These are phyloP conservation scores for Gracilaria vermiculophylla DNA, from an alignment of 23 red algal species.

Conservation along the genomic window DNA sequence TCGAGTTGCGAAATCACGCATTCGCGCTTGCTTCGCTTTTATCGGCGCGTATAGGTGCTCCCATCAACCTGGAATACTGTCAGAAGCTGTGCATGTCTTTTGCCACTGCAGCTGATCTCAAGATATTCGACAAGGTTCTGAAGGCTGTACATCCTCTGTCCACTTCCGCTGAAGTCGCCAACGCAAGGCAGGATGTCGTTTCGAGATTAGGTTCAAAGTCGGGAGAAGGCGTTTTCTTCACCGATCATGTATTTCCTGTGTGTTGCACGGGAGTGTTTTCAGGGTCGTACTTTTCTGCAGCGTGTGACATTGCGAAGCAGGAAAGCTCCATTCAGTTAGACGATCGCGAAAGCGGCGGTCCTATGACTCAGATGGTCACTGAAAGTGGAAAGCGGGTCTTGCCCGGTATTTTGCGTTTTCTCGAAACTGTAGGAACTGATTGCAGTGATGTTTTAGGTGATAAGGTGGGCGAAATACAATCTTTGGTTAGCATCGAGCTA, in stretches of 20 bases:
- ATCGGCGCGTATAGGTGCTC: neutral
- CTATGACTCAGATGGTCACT: neutral
- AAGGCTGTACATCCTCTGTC: conserved; percentile 18
- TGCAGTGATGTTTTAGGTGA: neutral
- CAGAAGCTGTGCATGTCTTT: conserved; percentile 36
- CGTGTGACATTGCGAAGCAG: conserved; percentile 39
- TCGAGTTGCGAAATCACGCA: conserved; percentile 3
- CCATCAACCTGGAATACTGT: neutral
- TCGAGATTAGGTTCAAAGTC: conserved; percentile 60
- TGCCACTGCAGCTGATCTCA: conserved; percentile 36
- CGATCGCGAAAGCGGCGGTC: neutral
- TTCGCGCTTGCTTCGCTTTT: conserved; percentile 5
- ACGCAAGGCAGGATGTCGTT: conserved; percentile 29
- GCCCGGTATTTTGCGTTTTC: conserved; percentile 40
- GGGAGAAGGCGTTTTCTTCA: conserved; percentile 21
- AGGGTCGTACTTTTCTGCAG: neutral
- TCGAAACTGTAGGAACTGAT: conserved; percentile 12
- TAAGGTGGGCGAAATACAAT: neutral
- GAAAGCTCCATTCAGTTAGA: neutral
- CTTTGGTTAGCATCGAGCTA: neutral
- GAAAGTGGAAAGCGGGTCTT: conserved; percentile 31
- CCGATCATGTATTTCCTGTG: conserved; percentile 10
- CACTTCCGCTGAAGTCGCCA: neutral
- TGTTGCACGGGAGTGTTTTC: conserved; percentile 64
- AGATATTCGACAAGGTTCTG: conserved; percentile 45